phyloP scores from a whole-genome alignment of 768 basidiomycete species.

The Tylopilus subfusipes region DNA sequence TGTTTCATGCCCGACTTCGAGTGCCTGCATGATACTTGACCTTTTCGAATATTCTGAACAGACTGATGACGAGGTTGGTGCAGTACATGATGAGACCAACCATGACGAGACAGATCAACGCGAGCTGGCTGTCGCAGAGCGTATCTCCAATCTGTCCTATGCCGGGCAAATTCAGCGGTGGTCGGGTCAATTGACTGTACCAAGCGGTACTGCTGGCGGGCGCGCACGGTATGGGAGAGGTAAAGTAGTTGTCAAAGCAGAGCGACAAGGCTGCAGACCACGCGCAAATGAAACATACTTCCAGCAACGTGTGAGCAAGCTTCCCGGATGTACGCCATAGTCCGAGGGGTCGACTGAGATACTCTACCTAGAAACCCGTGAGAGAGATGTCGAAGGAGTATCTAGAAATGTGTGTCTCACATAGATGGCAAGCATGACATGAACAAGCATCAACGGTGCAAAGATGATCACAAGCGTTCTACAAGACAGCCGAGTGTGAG shows the following conservation, averaged over 20 bases:
- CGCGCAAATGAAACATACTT: slow-evolving; percentile 89
- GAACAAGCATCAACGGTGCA: slow-evolving; percentile 74
- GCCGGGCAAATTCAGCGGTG: slow-evolving; percentile 23
- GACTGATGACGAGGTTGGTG: slow-evolving; percentile 77
- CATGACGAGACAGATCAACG: slow-evolving; percentile 74
- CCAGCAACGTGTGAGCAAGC: slow-evolving; percentile 80
- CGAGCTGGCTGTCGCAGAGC: slow-evolving; percentile 73
- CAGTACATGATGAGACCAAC: slow-evolving; percentile 78
- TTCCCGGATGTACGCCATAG: slow-evolving; percentile 88
- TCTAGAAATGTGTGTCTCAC: slow-evolving; percentile 41
- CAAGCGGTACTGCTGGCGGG: slow-evolving; percentile 56
- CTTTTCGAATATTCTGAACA: slow-evolving; percentile 86
- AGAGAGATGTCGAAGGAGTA: slow-evolving; percentile 14
- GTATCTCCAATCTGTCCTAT: slow-evolving; percentile 48
- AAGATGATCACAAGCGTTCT: slow-evolving; percentile 85
- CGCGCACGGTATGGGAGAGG: slow-evolving; percentile 77
- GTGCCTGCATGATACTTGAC: slow-evolving; percentile 66
- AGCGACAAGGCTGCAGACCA: slow-evolving; percentile 90
- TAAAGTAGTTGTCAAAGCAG: slow-evolving; percentile 90
- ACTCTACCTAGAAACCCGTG: slow-evolving; percentile 63
- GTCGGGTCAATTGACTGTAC: slow-evolving; percentile 67
- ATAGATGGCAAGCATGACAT: slow-evolving; percentile 85
- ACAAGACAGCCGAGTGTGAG: background rate
- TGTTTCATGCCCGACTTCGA: slow-evolving; percentile 19
- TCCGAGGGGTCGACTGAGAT: slow-evolving; percentile 89